A percentile compares a stretch with the other conserved stretches of the same genome.
Evolutionary conservation across 345 rosid genomes (phyloP).

Genomic region (Rhizophora apiculata): DNA sequence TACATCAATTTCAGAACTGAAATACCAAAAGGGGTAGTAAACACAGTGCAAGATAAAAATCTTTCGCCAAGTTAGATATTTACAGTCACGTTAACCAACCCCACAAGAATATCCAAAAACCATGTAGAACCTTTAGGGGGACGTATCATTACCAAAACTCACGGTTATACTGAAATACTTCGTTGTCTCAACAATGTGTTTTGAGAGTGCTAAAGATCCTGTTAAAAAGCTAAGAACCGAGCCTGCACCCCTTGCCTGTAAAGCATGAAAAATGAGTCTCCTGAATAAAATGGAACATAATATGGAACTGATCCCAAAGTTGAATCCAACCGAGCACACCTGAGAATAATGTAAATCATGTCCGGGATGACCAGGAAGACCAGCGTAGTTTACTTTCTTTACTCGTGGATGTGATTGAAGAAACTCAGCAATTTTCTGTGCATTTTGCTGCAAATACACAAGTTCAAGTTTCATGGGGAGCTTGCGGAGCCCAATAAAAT

Average conservation of each 20-base stretch:
- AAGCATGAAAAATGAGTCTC: background rate
- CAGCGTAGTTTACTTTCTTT: slow-evolving; percentile 80
- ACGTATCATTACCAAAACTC: slow-evolving; percentile 75
- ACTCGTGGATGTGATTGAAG: slow-evolving; percentile 76
- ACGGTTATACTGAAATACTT: slow-evolving; percentile 92
- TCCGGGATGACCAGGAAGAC: slow-evolving; percentile 85
- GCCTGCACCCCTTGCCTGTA: slow-evolving; percentile 94
- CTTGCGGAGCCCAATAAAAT: too few relatives aligned
- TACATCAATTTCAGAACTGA: too few relatives aligned
- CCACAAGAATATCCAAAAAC: background rate
- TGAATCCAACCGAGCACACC: slow-evolving; percentile 47
- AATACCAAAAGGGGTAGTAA: too few relatives aligned
- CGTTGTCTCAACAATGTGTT: slow-evolving; percentile 82
- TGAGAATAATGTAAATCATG: slow-evolving; percentile 82
- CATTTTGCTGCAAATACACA: slow-evolving; percentile 59
- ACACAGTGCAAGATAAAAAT: too few relatives aligned
- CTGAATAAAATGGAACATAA: background rate
- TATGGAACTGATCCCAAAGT: background rate
- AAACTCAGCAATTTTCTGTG: slow-evolving; percentile 82
- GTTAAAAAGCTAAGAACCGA: slow-evolving; percentile 91
- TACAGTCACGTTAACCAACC: too few relatives aligned
- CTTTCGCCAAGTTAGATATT: too few relatives aligned
- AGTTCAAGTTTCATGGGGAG: too few relatives aligned
- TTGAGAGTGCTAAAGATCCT: slow-evolving; percentile 82
- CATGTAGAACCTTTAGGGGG: slow-evolving; percentile 1